Evolutionary conservation across 345 rosid species (phyloP).

Genomic region (Aquilaria yunnanensis): DNA sequence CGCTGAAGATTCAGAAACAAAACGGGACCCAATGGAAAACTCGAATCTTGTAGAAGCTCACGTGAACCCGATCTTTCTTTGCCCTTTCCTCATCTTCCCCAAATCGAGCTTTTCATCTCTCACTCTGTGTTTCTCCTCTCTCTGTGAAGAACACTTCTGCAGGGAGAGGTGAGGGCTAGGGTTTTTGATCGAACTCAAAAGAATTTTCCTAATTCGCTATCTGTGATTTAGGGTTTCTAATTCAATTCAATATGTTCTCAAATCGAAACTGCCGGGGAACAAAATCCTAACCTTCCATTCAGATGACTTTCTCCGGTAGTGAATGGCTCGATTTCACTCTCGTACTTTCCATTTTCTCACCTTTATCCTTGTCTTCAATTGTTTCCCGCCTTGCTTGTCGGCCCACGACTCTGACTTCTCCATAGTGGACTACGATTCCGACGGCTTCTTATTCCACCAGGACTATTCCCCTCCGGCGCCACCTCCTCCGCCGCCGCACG

Average conservation of each 20-base stretch:
- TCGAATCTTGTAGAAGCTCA: not conserved
- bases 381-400: slow-evolving; percentile 16
- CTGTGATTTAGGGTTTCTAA: slow-evolving; percentile 17
- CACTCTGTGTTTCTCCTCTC: not conserved
- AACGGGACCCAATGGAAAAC: not conserved
- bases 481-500: slow-evolving; percentile 93
- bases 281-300: slow-evolving; percentile 31
- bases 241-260: slow-evolving; percentile 16
- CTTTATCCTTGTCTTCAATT: slow-evolving; percentile 21
- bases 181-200: slow-evolving; percentile 22
- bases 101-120: slow-evolving; percentile 6
- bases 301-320: slow-evolving; percentile 47
- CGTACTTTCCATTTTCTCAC: slow-evolving; percentile 15
- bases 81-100: slow-evolving; percentile 8
- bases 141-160: slow-evolving; percentile 1
- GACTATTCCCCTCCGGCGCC: slow-evolving; percentile 98
- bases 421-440: slow-evolving; percentile 36
- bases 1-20: not conserved
- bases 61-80: not conserved
- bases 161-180: slow-evolving; percentile 26
- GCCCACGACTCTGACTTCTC: slow-evolving; percentile 29
- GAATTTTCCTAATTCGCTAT: slow-evolving; percentile 8
- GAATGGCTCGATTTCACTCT: slow-evolving; percentile 56
- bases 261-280: slow-evolving; percentile 24
- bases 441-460: slow-evolving; percentile 50